Base-by-base conservation (phyloP, 2,329 filamentous ascomycete species). In the Trichoderma gracile region DNA sequence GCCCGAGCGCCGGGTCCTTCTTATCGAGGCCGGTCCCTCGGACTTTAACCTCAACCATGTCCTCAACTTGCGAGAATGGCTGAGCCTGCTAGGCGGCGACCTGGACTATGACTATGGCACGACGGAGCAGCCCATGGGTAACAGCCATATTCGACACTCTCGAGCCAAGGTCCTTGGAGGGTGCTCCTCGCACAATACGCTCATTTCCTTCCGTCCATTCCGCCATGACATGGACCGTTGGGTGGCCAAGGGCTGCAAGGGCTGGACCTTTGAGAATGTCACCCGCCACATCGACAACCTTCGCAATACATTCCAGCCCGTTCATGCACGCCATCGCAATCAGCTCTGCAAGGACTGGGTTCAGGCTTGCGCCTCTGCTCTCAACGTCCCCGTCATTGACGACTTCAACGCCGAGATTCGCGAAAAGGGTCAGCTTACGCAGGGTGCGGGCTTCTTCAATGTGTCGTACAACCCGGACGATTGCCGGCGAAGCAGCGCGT, bases 271-370 rank as follows among this genome's bases (percentile, higher is more conserved):
- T 79, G 87, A 91, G 74, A 92, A 86, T 67, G 90, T 97, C 78
- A 95, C 87, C 78, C 86, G 91, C 65, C 82, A 93, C 50, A 82
- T 95, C 70, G 89, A 95, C 81, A 92, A 91, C 77, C 83, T 96
- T 71, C 89, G 90, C 76, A 96, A 95, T 82, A 92, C 90, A n/a
- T 85, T 96, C 67, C 92, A 96, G 79, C 92, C 92, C 10, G 92
- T 96, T 40, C 92, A 96, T 77, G 84, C 86, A 65, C 87, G 89
- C 65, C 92, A 96, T 79, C 86, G 91, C 70, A 97, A 96, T 80
- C 90, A 96, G 82, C 84, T 97, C 58, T 96, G 92, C 83, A 86
- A 91, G 77, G 93, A 96, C 78, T 97, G 93, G 93, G 85, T 97
- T 64, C 79, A 89, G 71, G 86, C 92, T 38, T 95, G 91, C 82